Evolutionary conservation across 148 eudicot genomes (phyloP).

Genomic region (Camellia granthamiana): DNA sequence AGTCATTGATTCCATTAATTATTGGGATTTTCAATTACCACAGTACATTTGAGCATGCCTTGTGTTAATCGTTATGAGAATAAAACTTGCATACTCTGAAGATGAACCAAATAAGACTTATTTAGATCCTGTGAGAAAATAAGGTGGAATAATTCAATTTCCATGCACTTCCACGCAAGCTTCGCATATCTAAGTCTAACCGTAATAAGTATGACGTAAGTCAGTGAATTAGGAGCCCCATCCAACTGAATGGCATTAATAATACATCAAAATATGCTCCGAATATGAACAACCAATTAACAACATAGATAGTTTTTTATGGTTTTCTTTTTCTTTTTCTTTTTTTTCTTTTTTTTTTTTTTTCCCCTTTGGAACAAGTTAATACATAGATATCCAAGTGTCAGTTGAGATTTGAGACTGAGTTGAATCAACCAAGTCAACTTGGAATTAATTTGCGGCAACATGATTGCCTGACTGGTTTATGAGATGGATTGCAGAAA

Average conservation of each 20-base stretch:
- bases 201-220: background rate
- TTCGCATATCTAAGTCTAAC: background rate
- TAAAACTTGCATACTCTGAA: background rate
- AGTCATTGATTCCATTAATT: background rate
- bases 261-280: background rate
- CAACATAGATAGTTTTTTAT: background rate
- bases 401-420: background rate
- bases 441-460: background rate
- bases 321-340: background rate
- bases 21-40: background rate
- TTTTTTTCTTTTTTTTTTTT: background rate
- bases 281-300: background rate
- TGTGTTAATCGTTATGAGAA: background rate
- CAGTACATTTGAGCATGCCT: background rate
- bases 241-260: background rate
- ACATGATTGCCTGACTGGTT: background rate
- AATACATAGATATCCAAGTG: background rate
- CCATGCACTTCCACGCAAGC: background rate
- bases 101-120: background rate
- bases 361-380: background rate
- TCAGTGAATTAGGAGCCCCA: background rate
- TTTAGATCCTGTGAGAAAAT: background rate
- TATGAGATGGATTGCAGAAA: background rate
- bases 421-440: background rate
- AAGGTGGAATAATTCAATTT: background rate